Evolutionary conservation across 352 stramenopile genomes (phyloP).

Genomic region (Phytopythium kandeliae): DNA sequence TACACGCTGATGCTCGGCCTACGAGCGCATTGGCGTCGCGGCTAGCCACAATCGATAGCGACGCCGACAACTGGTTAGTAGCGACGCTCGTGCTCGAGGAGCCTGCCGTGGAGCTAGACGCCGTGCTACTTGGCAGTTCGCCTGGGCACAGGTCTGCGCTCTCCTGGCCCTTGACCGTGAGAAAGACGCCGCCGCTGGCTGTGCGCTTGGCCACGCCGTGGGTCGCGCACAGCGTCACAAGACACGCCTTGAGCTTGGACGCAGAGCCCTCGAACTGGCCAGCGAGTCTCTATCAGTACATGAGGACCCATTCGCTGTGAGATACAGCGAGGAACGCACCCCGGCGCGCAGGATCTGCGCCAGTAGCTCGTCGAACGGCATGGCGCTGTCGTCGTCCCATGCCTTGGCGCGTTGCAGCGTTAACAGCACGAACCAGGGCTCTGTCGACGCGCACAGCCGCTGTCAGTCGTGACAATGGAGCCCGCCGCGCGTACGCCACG

Average conservation of each 20-base stretch:
- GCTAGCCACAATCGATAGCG: not conserved
- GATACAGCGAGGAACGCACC: conserved; percentile 20
- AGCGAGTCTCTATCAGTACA: not conserved
- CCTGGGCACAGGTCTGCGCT: conserved; percentile 48
- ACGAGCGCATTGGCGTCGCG: not conserved
- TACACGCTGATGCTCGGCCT: not conserved
- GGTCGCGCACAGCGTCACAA: conserved; percentile 47
- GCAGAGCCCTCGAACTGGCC: conserved; percentile 49
- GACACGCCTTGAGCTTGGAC: conserved; percentile 46
- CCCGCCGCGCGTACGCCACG: not conserved
- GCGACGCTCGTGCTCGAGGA: not conserved
- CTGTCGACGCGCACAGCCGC: conserved; percentile 15
- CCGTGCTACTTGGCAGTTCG: conserved; percentile 7
- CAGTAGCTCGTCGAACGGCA: conserved; percentile 39
- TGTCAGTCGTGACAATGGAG: too few relatives aligned
- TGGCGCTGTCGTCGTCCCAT: conserved; percentile 19
- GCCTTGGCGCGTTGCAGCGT: conserved; percentile 37
- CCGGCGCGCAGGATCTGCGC: conserved; percentile 39
- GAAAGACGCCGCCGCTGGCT: conserved; percentile 31
- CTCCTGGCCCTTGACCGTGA: conserved; percentile 46
- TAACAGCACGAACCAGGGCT: conserved; percentile 74
- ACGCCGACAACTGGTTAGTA: too few relatives aligned
- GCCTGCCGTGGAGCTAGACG: not conserved
- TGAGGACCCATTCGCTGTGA: not conserved
- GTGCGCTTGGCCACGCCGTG: conserved; percentile 53